Conservation (phyloP, 192 early-diverging fungal genomes). For the Spizellomyces punctatus region DNA sequence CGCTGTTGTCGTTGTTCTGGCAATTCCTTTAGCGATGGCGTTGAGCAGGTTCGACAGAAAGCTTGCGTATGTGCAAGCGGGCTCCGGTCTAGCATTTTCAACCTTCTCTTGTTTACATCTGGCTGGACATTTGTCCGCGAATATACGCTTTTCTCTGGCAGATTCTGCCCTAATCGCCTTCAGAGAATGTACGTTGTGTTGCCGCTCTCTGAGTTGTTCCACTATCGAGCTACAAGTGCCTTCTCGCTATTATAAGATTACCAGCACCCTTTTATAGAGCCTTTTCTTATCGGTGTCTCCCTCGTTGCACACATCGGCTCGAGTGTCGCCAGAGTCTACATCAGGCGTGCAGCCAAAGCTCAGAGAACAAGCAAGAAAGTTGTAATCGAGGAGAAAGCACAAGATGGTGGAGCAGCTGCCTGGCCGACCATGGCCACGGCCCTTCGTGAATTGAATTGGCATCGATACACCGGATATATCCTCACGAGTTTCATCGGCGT, state of each 20-base stretch:
- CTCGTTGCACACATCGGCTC: slow-evolving; percentile 13
- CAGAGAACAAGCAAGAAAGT: neutral
- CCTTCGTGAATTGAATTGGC: slow-evolving; percentile 14
- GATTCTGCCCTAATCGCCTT: slow-evolving; percentile 17
- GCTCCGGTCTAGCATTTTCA: slow-evolving; percentile 31
- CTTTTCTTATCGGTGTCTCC: slow-evolving; percentile 16
- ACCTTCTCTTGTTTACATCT: slow-evolving; percentile 27
- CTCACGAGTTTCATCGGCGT: slow-evolving; percentile 10
- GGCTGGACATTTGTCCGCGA: slow-evolving; percentile 22
- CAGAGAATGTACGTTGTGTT: slow-evolving; percentile 22
- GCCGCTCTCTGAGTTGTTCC: too few relatives aligned
- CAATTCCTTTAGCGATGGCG: neutral
- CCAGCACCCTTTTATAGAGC: slow-evolving; percentile 27
- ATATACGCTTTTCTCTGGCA: slow-evolving; percentile 16
- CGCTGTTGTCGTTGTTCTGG: too few relatives aligned
- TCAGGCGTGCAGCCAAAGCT: neutral
- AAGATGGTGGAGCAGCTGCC: neutral
- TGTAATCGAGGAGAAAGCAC: neutral
- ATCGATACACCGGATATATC: slow-evolving; percentile 23
- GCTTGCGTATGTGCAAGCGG: slow-evolving; percentile 3
- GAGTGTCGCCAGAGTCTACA: neutral
- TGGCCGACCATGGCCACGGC: neutral
- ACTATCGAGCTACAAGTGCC: too few relatives aligned
- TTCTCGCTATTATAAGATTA: slow-evolving; percentile 8
- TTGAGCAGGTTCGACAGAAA: neutral